A percentile compares a stretch with the other conserved stretches of the same genome.
phyloP scores from a whole-genome alignment of 106 monocot species.

The Gastrodia elata region DNA sequence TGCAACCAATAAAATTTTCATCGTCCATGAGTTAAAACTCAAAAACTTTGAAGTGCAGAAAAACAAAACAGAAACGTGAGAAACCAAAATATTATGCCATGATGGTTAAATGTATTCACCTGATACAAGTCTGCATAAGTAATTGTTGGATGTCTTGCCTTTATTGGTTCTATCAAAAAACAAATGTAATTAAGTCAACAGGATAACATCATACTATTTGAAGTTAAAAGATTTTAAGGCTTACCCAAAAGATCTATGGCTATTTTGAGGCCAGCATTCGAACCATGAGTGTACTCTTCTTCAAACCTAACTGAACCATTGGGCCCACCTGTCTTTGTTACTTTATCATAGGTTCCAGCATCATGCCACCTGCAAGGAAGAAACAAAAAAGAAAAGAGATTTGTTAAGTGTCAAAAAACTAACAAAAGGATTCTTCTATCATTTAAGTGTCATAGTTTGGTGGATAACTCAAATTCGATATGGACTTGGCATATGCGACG shows the following conservation, averaged over 20 bases:
- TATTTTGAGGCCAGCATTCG: constrained; percentile 73
- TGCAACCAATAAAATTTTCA: background rate
- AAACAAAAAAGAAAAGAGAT: background rate
- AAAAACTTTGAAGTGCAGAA: background rate
- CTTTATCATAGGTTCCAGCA: constrained; percentile 58
- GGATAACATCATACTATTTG: background rate
- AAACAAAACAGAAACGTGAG: background rate
- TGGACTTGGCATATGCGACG: too few species aligned
- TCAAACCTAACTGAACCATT: constrained; percentile 69
- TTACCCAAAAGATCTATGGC: constrained; percentile 47
- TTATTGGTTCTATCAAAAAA: constrained; percentile 46
- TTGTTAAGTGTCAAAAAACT: background rate
- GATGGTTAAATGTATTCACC: constrained; percentile 23
- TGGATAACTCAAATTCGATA: too few species aligned
- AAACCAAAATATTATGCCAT: background rate
- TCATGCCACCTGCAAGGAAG: constrained; percentile 36
- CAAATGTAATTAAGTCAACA: background rate
- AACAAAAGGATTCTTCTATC: background rate
- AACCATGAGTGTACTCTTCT: constrained; percentile 56
- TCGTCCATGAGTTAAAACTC: background rate
- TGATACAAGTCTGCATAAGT: constrained; percentile 97
- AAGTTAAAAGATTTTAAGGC: background rate
- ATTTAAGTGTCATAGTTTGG: too few species aligned
- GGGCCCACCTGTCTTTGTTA: constrained; percentile 53
- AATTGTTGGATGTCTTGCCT: constrained; percentile 66